Evolutionary conservation across 2,329 filamentous ascomycete species (phyloP), one percentile per base, ranked within the genome.

Genomic region (Alternaria viburni): DNA sequence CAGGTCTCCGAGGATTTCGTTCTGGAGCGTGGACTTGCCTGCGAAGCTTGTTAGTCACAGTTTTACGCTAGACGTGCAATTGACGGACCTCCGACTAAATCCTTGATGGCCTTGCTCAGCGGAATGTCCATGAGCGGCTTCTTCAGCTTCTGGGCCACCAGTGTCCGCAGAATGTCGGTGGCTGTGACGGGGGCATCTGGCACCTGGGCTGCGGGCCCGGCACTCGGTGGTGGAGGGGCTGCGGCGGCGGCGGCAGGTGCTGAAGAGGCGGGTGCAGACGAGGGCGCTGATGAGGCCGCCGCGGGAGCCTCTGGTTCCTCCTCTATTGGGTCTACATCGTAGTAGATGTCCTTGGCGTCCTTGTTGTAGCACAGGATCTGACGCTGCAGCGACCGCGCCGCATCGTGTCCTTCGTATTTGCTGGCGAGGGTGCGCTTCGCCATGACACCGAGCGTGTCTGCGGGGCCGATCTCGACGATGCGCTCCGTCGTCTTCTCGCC

Each of bases 361-460:
- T 99, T 99, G 86, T 97, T 98, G 86, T 98, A 99, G 86, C 96
- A 98, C 61, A 99, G 88, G 79, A 99, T 97, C 82, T 98, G 95
- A 80, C 96, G 90, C 83, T 97, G 94, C 46, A 98, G 91, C 8
- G 95, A 97, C 77, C 95, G 95, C 66, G 96, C 96, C 60, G 96
- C 96, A 83, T 99, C 96, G 83, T 97, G 97, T 68, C 95, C 94
- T 86, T 99, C 96, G 82, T 98, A 99, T 83, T 98, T 98, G 79
- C 93, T 94, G 65, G 94, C 93, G 66, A 99, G 84, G 57, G 96
- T 99, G 74, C 95, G 89, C 86, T 94, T 96, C 69, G 96, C 96
- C 96, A 99, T 99, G 62, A 93, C 94, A 79, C 95, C 95, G 36
- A 99, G 89, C 25, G 96, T 99, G 82, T 99, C 95, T 75, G 95